Percentiles rank a stretch among this genome's conserved stretches.
These are phyloP conservation scores for Penicillium italicum DNA, from an alignment of 2,329 filamentous ascomycete genomes.

Conservation along the genomic window DNA sequence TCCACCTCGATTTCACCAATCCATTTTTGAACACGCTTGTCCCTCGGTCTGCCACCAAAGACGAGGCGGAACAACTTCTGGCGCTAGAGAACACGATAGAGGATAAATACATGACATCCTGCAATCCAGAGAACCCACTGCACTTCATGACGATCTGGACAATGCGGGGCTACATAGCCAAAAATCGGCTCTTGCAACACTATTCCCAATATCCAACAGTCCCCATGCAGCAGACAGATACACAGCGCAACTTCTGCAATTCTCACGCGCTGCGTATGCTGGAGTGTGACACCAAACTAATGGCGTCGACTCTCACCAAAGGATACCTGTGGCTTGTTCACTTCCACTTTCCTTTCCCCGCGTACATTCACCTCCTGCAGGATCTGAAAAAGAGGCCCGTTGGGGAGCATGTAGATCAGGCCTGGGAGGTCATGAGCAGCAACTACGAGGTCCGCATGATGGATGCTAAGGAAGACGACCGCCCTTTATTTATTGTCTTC, in stretches of 20 bases:
- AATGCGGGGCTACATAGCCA: background rate
- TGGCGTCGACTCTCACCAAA: background rate
- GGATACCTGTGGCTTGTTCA: background rate
- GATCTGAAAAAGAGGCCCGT: background rate
- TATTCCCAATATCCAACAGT: background rate
- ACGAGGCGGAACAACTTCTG: background rate
- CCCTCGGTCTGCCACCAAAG: background rate
- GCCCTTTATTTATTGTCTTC: background rate
- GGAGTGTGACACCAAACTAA: background rate
- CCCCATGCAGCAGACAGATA: background rate
- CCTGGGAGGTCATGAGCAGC: background rate
- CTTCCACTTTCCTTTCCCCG: background rate
- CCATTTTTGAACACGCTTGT: background rate
- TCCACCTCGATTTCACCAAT: background rate
- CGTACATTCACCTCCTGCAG: background rate
- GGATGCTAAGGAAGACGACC: background rate
- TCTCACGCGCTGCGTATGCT: background rate
- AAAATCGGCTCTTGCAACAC: background rate
- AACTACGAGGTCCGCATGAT: background rate
- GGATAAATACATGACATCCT: background rate
- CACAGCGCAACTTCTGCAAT: background rate
- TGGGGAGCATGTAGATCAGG: background rate
- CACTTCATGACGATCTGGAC: background rate
- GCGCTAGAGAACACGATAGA: background rate
- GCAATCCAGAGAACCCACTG: background rate